Evolutionary conservation across 192 early-diverging fungal species (phyloP).

Genomic region (Backusella luteola): DNA sequence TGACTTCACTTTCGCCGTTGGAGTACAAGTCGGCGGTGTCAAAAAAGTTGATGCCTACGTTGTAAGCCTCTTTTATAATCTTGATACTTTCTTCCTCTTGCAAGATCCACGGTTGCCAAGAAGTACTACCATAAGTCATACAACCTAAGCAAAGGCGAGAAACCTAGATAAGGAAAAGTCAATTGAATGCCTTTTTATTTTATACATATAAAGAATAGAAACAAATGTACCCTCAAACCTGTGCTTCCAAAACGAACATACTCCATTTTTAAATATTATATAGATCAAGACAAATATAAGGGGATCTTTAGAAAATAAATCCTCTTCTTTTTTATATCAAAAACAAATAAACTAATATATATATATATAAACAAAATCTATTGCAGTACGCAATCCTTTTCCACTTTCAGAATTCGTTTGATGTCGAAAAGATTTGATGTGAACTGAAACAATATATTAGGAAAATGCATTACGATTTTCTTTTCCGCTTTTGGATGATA

Average conservation of each 20-base stretch:
- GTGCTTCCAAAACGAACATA: conserved; percentile 13
- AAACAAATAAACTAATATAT: neutral
- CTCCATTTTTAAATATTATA: neutral
- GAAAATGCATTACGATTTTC: neutral
- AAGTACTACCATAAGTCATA: conserved; percentile 37
- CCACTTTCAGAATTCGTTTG: neutral
- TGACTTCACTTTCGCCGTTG: conserved; percentile 30
- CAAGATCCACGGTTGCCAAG: conserved; percentile 40
- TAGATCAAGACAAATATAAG: neutral
- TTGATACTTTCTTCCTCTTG: conserved; percentile 40
- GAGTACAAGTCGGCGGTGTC: conserved; percentile 26
- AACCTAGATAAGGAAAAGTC: neutral
- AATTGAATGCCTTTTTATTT: neutral
- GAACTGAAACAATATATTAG: neutral
- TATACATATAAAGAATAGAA: neutral
- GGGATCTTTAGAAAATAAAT: neutral
- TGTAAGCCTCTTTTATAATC: conserved; percentile 36
- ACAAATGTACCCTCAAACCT: neutral
- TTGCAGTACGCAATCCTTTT: neutral
- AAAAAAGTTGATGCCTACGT: conserved; percentile 36
- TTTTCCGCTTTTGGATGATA: neutral
- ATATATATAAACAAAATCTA: no score
- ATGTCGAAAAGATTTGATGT: neutral
- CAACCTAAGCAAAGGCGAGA: conserved; percentile 41
- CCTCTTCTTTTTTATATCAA: neutral